phyloP scores from a whole-genome alignment of 139 green algal genomes.

The Haematococcus sp. region DNA sequence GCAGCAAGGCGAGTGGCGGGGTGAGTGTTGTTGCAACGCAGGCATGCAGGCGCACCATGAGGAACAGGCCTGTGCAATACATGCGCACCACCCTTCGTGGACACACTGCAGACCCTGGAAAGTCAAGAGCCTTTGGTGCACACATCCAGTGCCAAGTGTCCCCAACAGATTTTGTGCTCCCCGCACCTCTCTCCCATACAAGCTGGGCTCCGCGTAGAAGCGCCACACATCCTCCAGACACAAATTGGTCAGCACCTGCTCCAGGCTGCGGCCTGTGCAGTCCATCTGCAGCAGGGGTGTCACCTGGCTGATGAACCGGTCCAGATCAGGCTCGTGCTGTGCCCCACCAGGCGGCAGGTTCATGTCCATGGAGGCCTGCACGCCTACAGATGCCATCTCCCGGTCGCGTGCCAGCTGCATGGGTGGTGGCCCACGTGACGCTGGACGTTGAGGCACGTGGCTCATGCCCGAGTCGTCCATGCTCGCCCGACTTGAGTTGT shows the following conservation, averaged over 20 bases:
- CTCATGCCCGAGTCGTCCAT: background rate
- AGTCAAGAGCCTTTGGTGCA: no score
- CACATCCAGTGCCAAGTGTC: no score
- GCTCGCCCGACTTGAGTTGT: no score
- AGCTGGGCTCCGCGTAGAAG: constrained; percentile 51
- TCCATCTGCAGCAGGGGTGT: constrained; percentile 28
- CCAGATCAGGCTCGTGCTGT: constrained; percentile 13
- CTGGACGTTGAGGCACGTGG: background rate
- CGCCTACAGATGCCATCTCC: background rate
- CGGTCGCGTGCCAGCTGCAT: background rate
- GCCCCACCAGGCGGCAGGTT: background rate
- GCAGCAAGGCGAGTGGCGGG: background rate
- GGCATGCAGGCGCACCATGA: no score
- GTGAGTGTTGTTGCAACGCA: background rate
- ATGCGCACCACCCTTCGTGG: no score
- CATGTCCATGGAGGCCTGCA: background rate
- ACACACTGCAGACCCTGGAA: no score
- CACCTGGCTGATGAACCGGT: constrained; percentile 33
- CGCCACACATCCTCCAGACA: constrained; percentile 56
- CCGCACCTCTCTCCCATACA: constrained; percentile 46
- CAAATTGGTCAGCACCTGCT: constrained; percentile 30
- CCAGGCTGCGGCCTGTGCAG: background rate
- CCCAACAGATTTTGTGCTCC: background rate
- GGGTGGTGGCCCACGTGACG: background rate
- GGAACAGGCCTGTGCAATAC: no score